A percentile compares a stretch with the other conserved stretches of the same genome.
These are phyloP conservation scores for Rhizophora apiculata DNA, from an alignment of 345 rosid species.

Conservation along the genomic window DNA sequence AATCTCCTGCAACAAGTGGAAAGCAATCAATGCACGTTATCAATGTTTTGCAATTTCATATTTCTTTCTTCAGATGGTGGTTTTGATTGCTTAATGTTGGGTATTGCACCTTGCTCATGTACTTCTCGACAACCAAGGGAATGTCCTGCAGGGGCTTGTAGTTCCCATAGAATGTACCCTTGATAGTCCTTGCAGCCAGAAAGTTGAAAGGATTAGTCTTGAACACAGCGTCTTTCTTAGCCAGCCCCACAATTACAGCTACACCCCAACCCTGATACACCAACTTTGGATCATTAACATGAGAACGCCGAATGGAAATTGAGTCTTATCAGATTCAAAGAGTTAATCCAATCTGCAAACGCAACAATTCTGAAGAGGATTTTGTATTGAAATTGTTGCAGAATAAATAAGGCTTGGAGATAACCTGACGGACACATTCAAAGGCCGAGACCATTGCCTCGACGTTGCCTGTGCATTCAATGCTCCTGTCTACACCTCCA, in stretches of 20 bases:
- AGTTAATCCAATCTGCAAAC: not conserved
- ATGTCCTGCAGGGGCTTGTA: conserved; percentile 1
- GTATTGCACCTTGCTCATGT: conserved; percentile 11
- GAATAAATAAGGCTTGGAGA: no score
- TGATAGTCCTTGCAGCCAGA: conserved; percentile 10
- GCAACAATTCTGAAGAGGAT: not conserved
- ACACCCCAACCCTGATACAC: conserved; percentile 13
- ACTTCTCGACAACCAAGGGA: conserved; percentile 13
- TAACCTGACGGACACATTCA: conserved; percentile 83
- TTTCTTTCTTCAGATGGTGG: no score
- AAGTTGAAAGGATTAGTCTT: conserved; percentile 8
- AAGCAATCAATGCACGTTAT: no score
- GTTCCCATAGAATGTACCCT: conserved; percentile 19
- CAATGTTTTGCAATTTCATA: no score
- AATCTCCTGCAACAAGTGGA: conserved; percentile 30
- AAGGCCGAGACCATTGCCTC: conserved; percentile 87
- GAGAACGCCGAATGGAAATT: not conserved
- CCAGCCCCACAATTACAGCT: conserved; percentile 14
- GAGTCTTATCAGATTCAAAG: not conserved
- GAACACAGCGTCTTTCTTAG: conserved; percentile 9
- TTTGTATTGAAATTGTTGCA: not conserved
- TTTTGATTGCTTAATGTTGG: no score
- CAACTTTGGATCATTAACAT: not conserved
- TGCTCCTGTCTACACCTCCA: conserved; percentile 78
- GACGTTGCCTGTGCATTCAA: conserved; percentile 71